A percentile compares a stretch with the other conserved stretches of the same genome.
Evolutionary conservation across 2,329 filamentous ascomycete species (phyloP).

Genomic region (Exophiala mesophila): DNA sequence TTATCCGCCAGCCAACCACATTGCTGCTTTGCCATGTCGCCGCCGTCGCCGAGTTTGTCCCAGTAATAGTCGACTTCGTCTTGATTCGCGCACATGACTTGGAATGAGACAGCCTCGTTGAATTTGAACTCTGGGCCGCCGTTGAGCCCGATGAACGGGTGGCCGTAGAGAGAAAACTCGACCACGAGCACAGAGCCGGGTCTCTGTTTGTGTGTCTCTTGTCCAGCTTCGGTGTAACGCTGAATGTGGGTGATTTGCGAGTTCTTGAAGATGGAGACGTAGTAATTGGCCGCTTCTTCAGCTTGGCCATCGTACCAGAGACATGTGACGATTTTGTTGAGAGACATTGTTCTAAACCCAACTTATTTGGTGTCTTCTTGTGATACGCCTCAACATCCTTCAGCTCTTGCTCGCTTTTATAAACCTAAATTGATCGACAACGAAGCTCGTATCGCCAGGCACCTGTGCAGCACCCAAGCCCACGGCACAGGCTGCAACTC

Average conservation of each 20-base stretch:
- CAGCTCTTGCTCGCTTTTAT: neutral
- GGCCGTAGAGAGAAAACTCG: slow-evolving; percentile 38
- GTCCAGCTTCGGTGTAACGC: slow-evolving; percentile 30
- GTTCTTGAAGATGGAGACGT: slow-evolving; percentile 25
- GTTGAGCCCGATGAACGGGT: slow-evolving; percentile 41
- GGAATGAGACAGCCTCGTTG: slow-evolving; percentile 41
- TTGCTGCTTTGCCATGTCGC: slow-evolving; percentile 32
- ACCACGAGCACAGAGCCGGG: slow-evolving; percentile 27
- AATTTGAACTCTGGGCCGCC: slow-evolving; percentile 40
- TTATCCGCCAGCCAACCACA: slow-evolving; percentile 47
- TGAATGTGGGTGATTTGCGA: slow-evolving; percentile 26
- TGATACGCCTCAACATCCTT: too few species aligned
- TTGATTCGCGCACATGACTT: slow-evolving; percentile 44
- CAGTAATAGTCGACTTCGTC: slow-evolving; percentile 47
- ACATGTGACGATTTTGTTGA: slow-evolving; percentile 22
- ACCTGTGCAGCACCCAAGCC: neutral
- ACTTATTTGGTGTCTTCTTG: too few species aligned
- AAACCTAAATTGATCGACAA: neutral
- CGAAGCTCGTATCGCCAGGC: neutral
- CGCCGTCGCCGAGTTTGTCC: slow-evolving; percentile 40
- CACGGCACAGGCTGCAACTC: neutral
- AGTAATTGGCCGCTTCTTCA: slow-evolving; percentile 27
- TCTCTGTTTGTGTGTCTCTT: slow-evolving; percentile 31
- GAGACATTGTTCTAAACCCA: neutral
- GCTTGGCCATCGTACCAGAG: slow-evolving; percentile 28